Base-by-base conservation (phyloP, 768 basidiomycete genomes). In the Suillus lakei region DNA sequence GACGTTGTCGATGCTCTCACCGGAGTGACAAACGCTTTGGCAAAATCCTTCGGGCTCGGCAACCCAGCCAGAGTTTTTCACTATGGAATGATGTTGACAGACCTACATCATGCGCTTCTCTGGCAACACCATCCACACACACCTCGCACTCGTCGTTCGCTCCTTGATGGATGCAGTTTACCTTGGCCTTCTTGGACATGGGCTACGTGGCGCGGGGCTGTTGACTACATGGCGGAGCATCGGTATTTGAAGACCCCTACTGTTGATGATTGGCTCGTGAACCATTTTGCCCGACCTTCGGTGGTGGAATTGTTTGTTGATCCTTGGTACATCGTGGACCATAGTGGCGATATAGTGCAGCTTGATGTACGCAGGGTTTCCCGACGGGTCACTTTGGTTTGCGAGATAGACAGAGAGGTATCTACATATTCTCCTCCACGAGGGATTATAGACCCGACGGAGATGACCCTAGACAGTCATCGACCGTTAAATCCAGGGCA, bases 171-270 rank as follows among this genome's bases (percentile, higher is more conserved):
- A 0, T 48, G 28, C 18, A n/a, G 36, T 54, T 21, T 64, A 5
- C 41, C 21, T 26, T 74, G 66, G 62, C 72, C 73, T 10, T 72
- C 73, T 8, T 73, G 72, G 72, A 64, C 73, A 13, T 73, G 72
- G 73, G 64, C 73, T 5, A 69, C 70, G 5, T 73, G 72, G 72
- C 66, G 56, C 32, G 73, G 73, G 28, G 73, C 69, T 6, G 53
- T 66, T 18, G 13, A 26, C 30, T 63, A 66, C 53, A 61, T 23
- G 53, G 3, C 32, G 53, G 53, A 54, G 32, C 53, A 54, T 54
- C 53, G 53, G 12, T 54, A 54, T 54, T 54, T 54, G 53, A 48
- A 21, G 56, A 63, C 5, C 34, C 5, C 12, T 3, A 61, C 51
- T 18, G 61, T 23, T 18, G 56, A 15, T 56, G 67, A 36, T 2